These are phyloP conservation scores for Quercus berberidifolia DNA, from an alignment of 306 rosid species.

Conservation along the genomic window DNA sequence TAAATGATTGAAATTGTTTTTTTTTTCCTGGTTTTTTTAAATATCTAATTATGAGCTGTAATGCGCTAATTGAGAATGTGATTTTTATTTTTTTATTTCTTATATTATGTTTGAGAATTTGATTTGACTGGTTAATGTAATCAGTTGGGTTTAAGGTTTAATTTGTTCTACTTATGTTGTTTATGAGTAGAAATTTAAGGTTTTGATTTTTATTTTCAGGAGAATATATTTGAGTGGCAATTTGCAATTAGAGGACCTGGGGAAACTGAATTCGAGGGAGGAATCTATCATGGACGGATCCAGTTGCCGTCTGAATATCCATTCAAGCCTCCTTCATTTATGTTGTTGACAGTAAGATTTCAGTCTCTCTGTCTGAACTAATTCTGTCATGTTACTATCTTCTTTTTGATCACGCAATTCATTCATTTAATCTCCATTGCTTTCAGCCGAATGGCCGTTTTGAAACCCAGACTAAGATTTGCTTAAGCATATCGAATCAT, in stretches of 20 bases:
- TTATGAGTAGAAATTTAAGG: not conserved
- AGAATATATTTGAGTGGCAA: constrained; percentile 95
- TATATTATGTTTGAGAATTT: too few species aligned
- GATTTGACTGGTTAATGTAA: too few species aligned
- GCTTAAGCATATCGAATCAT: constrained; percentile 96
- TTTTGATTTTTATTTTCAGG: constrained; percentile 40
- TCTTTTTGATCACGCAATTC: not conserved
- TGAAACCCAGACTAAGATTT: constrained; percentile 92
- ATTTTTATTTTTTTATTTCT: too few species aligned
- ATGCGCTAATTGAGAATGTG: too few species aligned
- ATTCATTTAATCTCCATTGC: not conserved
- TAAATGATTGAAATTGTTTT: not conserved
- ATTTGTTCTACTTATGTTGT: not conserved
- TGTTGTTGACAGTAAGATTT: constrained; percentile 69
- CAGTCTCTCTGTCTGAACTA: not conserved
- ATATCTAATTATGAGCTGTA: not conserved
- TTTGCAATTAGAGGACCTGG: constrained; percentile 77
- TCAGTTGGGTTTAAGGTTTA: too few species aligned
- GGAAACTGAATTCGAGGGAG: constrained; percentile 84
- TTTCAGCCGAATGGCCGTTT: constrained; percentile 93
- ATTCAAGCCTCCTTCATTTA: constrained; percentile 87
- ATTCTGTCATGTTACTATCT: too few species aligned
- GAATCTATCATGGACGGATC: constrained; percentile 83
- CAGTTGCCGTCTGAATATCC: constrained; percentile 89
- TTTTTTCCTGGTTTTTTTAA: not conserved